Base-by-base conservation (phyloP, 371 early-diverging fungal genomes). In the Haplosporangium sp. region DNA sequence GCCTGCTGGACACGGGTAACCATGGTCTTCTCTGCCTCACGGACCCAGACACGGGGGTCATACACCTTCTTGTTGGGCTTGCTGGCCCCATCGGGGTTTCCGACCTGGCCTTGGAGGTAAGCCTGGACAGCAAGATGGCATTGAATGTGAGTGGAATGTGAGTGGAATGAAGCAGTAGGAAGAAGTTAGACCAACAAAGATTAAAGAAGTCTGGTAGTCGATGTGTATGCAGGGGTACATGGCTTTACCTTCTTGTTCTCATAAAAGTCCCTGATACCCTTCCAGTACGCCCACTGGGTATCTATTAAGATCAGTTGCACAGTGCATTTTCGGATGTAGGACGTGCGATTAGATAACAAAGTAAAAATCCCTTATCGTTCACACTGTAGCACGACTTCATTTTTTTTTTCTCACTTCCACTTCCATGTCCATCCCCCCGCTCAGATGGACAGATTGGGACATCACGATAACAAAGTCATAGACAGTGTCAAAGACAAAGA, bases 61-160 rank as follows among this genome's bases (percentile, higher is more conserved):
- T 96, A 95, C 85, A 87, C 88, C 87, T 96, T 96, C 93, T 96
- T 96, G 91, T 95, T 96, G 82, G 96, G 96, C 89, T 95, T 95
- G 86, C 86, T 89, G 12, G 85, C 86, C 66, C 95, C 96, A 59
- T 95, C 95, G 67, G 95, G 95, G 86, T 96, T 95, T 66, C 96
- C 96, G 67, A 96, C 94, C 86, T 96, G 96, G 41, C 86, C 75
- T 86, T 94, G 91, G 62, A 96, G 89, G 77, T 95, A 93, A 55
- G 62, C 77, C 75, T 91, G 21, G 54, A 29, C 36, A 36, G 48
- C 11, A 37, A 54, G 13, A 40, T 45, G 5, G 46, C 40, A 13
- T 40, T 12, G 23, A 29, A 51, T 42, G 51, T 21, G 40, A 16
- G 55, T 36, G 13, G 4, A 1, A 13, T 20, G 10, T 6, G 42